These are phyloP conservation scores for Sarocladium oryzae DNA, from an alignment of 2,329 filamentous ascomycete species.

Conservation along the genomic window DNA sequence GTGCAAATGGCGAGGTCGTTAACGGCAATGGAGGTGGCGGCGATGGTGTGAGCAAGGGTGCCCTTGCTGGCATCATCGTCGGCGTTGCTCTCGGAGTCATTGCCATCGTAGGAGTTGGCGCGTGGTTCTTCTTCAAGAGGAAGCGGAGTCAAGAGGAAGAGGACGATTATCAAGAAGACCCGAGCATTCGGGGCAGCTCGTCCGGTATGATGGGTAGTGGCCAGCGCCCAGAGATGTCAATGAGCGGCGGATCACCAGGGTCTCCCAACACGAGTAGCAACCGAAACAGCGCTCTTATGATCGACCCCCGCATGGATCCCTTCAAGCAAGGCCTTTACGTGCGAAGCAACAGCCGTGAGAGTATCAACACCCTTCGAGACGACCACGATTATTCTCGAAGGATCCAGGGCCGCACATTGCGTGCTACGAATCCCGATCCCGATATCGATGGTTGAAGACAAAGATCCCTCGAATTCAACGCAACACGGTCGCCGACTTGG, in stretches of 20 bases:
- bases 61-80: constrained; percentile 46
- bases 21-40: constrained; percentile 15
- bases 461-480: background rate
- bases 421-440: constrained; percentile 57
- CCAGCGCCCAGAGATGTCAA: constrained; percentile 34
- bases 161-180: constrained; percentile 35
- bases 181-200: constrained; percentile 44
- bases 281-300: constrained; percentile 47
- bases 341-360: constrained; percentile 55
- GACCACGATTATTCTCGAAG: constrained; percentile 60
- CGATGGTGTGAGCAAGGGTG: constrained; percentile 35
- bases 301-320: constrained; percentile 59
- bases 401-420: constrained; percentile 52
- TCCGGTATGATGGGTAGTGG: constrained; percentile 40
- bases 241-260: constrained; percentile 20
- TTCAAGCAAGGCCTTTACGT: constrained; percentile 51
- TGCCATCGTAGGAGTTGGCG: constrained; percentile 28
- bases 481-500: background rate
- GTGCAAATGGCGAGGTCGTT: constrained; percentile 11
- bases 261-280: constrained; percentile 35
- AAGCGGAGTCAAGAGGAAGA: constrained; percentile 37
- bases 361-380: constrained; percentile 56
- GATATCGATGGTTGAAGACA: constrained; percentile 11
- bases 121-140: constrained; percentile 36
- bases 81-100: constrained; percentile 40